Evolutionary conservation across 306 rosid genomes (phyloP).

Genomic region (Prosopis cineraria): DNA sequence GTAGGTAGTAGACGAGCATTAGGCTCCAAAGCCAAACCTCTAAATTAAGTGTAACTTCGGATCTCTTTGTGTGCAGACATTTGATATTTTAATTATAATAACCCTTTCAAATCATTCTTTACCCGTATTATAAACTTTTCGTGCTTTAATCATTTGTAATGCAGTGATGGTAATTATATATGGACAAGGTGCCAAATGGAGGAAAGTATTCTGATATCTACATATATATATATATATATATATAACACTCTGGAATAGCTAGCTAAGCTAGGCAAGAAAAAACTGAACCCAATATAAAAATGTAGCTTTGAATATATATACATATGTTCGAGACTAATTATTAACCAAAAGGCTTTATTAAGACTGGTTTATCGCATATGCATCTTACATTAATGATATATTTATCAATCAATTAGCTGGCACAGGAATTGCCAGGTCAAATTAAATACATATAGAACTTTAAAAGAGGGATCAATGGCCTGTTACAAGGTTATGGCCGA

Average conservation of each 20-base stretch:
- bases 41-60: not conserved
- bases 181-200: not conserved
- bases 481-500: not conserved
- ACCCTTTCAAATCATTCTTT: not conserved
- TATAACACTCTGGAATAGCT: not conserved
- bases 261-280: not conserved
- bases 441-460: not conserved
- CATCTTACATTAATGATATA: not conserved
- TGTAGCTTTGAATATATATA: not conserved
- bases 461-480: not conserved
- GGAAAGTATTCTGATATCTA: not conserved
- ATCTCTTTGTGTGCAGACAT: not conserved
- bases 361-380: not conserved
- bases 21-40: not conserved
- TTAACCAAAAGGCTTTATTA: not conserved
- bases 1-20: not conserved
- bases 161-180: not conserved
- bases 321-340: not conserved
- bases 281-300: not conserved
- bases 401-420: not conserved
- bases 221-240: no score
- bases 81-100: not conserved
- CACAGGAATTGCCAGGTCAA: constrained; percentile 7
- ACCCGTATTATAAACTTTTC: not conserved
- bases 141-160: not conserved